phyloP scores from a whole-genome alignment of 352 stramenopile species.

The Phytophthora hibernalis region DNA sequence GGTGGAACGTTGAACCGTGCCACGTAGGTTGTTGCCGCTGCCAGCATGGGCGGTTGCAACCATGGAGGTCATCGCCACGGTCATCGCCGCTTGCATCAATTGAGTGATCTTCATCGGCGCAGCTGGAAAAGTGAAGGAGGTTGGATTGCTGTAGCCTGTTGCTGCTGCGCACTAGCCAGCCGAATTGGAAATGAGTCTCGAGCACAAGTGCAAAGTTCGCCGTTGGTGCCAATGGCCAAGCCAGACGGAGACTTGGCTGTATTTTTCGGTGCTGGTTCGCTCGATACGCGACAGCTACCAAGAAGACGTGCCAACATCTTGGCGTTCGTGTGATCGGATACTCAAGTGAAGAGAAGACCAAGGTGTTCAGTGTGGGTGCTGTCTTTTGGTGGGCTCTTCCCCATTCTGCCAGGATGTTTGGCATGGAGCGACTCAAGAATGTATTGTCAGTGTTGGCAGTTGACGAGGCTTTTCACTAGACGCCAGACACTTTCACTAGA shows the following conservation, averaged over 20 bases:
- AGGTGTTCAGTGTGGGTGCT: conserved; percentile 26
- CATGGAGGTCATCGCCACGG: conserved; percentile 9
- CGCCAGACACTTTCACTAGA: conserved; percentile 21
- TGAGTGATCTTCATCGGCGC: conserved; percentile 39
- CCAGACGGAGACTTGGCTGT: conserved; percentile 13
- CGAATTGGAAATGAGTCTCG: conserved; percentile 40
- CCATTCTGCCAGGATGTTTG: neutral
- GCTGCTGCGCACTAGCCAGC: conserved; percentile 24
- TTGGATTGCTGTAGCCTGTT: neutral
- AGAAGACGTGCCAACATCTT: conserved; percentile 30
- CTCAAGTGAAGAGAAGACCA: conserved; percentile 23
- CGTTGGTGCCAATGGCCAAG: conserved; percentile 8
- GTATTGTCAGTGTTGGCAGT: too few species aligned
- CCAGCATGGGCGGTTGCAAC: conserved; percentile 23
- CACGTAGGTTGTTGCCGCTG: conserved; percentile 22
- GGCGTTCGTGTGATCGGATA: conserved; percentile 19
- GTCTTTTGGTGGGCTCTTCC: conserved; percentile 26
- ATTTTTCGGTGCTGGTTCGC: conserved; percentile 14
- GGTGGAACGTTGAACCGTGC: conserved; percentile 25
- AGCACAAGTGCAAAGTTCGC: conserved; percentile 14
- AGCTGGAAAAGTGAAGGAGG: conserved; percentile 5
- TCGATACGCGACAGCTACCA: conserved; percentile 21
- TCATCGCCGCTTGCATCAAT: conserved; percentile 30
- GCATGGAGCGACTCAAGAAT: conserved; percentile 16
- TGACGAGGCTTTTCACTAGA: too few species aligned